Conservation (phyloP, 805 yeast species). For the Brettanomyces anomalus region DNA sequence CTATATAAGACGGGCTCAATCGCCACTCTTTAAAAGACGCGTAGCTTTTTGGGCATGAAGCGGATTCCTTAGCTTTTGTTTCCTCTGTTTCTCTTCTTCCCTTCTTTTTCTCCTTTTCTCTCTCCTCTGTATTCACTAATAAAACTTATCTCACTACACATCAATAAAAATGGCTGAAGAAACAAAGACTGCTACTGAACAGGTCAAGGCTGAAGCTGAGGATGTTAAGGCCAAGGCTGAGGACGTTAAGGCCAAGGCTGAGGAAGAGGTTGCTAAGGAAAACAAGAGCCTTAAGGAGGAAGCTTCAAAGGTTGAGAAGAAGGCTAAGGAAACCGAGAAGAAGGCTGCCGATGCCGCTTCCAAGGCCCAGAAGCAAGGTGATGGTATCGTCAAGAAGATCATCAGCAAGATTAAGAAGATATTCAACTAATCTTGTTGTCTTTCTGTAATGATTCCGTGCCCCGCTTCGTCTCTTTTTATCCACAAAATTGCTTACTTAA, state of each 20-base stretch:
- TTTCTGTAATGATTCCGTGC: not conserved
- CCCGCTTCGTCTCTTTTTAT: not conserved
- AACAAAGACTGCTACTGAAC: conserved; percentile 1
- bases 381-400: conserved; percentile 18
- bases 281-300: conserved; percentile 1
- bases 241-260: conserved; percentile 14
- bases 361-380: conserved; percentile 5
- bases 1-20: too few relatives aligned
- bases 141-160: not conserved
- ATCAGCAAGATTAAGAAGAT: conserved; percentile 22
- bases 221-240: conserved; percentile 6
- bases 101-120: conserved; percentile 1
- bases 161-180: conserved; percentile 4
- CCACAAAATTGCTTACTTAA: not conserved
- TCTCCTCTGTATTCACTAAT: conserved; percentile 1
- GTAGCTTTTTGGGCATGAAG: too few relatives aligned
- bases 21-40: too few relatives aligned
- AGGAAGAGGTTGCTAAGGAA: conserved; percentile 1
- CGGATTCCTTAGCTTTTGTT: too few relatives aligned
- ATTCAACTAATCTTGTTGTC: conserved; percentile 4
- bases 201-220: conserved; percentile 6
- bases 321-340: conserved; percentile 4
- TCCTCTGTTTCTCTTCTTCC: not conserved
- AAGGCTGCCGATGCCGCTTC: conserved; percentile 2
- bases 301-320: conserved; percentile 5